Base-by-base conservation (phyloP, 2,329 filamentous ascomycete genomes). In the Xylariomycetidae sp. region DNA sequence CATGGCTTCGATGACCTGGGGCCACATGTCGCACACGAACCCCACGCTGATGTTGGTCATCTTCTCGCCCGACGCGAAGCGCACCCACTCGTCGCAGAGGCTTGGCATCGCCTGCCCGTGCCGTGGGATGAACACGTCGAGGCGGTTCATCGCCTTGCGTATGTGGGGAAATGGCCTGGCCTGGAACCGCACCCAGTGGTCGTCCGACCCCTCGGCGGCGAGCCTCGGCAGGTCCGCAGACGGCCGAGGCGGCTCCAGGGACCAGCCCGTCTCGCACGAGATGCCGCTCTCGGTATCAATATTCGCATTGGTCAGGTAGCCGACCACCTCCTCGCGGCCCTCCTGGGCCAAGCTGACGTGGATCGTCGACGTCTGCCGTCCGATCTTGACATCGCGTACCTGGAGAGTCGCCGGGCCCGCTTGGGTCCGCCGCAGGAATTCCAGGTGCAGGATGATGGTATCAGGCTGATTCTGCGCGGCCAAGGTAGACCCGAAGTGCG, bases 301-400 rank as follows among this genome's bases (percentile, higher is more conserved):
- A 42, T 85, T 80, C 15, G 71, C 70, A 41, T 85, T 72, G 6
- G 79, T 85, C 40, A 82, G 66, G 54, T 83, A 82, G 11, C 69
- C 74, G 23, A 80, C 67, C 15, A 84, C 70, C 52, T 80, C 80
- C 45, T 78, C 70, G 33, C 77, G 72, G 1, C 48, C 53, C n/a
- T 46, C 45, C 30, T 62, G 58, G 3, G 42, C 45, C 8, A 62
- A 35, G 2, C 44, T 30, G 17, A 58, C 29, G 22, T 57, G 56
- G 6, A 61, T 38, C n/a, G 54, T 59, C 15, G 56, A 58, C 15
- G 54, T 59, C 40, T 51, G 49, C 12, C 55, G 54, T 6, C 58
- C 58, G 8, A 57, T 46, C 40, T 62, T 62, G 35, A 52, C 25
- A 18, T 57, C 51, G 14, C 45, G 44, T 14, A 61, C 49, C 2